Evolutionary conservation across 306 rosid genomes (phyloP).

Genomic region (Dicorynia guianensis): DNA sequence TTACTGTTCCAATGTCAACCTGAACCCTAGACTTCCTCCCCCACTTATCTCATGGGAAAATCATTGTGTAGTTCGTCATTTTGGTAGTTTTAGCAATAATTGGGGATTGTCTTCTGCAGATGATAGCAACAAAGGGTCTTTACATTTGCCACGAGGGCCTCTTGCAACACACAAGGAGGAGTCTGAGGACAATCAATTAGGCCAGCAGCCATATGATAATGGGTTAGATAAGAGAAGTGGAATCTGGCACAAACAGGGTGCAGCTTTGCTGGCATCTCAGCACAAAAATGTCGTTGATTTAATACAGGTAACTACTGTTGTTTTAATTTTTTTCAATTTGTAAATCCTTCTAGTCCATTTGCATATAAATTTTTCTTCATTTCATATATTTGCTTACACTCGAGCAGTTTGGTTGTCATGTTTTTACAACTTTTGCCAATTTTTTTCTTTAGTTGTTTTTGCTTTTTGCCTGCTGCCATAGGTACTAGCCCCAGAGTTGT

Average conservation of each 20-base stretch:
- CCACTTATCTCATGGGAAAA: constrained; percentile 74
- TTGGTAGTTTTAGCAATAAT: constrained; percentile 59
- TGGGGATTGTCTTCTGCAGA: constrained; percentile 57
- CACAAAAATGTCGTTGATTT: constrained; percentile 56
- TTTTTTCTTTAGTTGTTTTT: not conserved
- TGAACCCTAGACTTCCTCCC: constrained; percentile 74
- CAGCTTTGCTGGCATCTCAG: constrained; percentile 46
- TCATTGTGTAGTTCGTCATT: constrained; percentile 45
- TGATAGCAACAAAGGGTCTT: constrained; percentile 58
- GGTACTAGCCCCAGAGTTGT: not conserved
- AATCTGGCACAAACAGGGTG: constrained; percentile 45
- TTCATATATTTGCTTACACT: constrained; percentile 10
- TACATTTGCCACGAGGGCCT: constrained; percentile 54
- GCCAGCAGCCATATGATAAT: constrained; percentile 56
- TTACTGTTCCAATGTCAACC: constrained; percentile 64
- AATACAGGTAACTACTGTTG: constrained; percentile 57
- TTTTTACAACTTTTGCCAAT: constrained; percentile 8
- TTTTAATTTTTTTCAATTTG: constrained; percentile 36
- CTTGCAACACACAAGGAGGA: constrained; percentile 76
- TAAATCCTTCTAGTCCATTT: not conserved
- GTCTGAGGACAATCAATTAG: constrained; percentile 66
- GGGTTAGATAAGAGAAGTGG: constrained; percentile 48
- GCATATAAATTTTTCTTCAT: too few species aligned
- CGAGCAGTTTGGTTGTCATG: constrained; percentile 20
- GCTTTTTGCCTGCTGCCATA: constrained; percentile 25